phyloP scores from a whole-genome alignment of 106 monocot genomes.

The Phalaenopsis equestris region DNA sequence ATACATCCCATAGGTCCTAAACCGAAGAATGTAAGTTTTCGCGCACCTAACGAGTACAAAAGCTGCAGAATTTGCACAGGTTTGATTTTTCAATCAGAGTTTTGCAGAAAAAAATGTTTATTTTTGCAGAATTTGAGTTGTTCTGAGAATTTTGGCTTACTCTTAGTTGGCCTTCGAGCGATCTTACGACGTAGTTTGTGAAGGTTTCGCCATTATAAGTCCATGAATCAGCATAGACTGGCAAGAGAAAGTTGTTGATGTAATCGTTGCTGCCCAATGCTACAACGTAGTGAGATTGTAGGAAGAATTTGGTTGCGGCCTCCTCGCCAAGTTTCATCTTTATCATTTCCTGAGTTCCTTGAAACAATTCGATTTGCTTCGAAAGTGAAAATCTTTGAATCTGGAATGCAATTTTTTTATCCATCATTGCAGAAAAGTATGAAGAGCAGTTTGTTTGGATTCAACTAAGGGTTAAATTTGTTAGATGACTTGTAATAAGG shows the following conservation, averaged over 20 bases:
- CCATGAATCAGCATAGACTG: slow-evolving; percentile 80
- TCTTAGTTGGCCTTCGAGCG: slow-evolving; percentile 58
- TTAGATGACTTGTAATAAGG: too few relatives aligned
- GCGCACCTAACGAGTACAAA: slow-evolving; percentile 50
- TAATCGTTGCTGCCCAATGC: slow-evolving; percentile 90
- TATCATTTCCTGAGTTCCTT: slow-evolving; percentile 75
- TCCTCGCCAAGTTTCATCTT: slow-evolving; percentile 51
- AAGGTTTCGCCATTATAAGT: slow-evolving; percentile 57
- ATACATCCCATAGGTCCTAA: slow-evolving; percentile 98
- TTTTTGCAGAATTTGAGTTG: neutral
- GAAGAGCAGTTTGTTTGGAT: too few relatives aligned
- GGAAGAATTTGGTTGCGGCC: slow-evolving; percentile 61
- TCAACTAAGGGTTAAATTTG: too few relatives aligned
- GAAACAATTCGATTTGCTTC: slow-evolving; percentile 90
- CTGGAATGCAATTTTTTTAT: slow-evolving; percentile 25
- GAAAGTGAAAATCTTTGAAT: slow-evolving; percentile 84
- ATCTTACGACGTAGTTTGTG: slow-evolving; percentile 41
- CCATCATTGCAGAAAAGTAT: too few relatives aligned
- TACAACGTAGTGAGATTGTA: slow-evolving; percentile 50
- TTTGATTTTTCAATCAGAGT: neutral
- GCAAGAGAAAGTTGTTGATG: slow-evolving; percentile 94
- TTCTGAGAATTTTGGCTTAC: slow-evolving; percentile 15
- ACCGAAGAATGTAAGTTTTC: slow-evolving; percentile 71
- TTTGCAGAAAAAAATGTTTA: neutral
- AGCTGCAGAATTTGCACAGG: slow-evolving; percentile 19